Evolutionary conservation across 495 filamentous ascomycete genomes (phyloP).

Genomic region (Achaetomiella virescens): DNA sequence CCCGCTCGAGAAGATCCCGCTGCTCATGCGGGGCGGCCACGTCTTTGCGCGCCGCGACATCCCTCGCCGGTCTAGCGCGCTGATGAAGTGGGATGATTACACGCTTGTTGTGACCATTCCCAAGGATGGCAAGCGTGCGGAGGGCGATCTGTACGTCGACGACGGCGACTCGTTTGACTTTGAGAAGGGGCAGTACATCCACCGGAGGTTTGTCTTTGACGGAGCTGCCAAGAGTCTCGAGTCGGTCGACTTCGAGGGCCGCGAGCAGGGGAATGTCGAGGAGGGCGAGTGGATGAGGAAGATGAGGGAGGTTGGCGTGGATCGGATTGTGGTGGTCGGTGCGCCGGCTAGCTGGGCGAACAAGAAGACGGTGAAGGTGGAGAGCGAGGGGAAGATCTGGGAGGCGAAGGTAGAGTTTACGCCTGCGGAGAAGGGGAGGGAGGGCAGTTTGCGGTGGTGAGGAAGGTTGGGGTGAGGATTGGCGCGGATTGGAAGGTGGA

Average conservation of each 20-base stretch:
- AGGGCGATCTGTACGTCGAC: slow-evolving; percentile 82
- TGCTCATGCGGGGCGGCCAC: slow-evolving; percentile 88
- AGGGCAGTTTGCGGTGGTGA: slow-evolving; percentile 74
- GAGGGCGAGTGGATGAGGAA: slow-evolving; percentile 66
- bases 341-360: slow-evolving; percentile 59
- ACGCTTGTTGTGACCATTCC: slow-evolving; percentile 78
- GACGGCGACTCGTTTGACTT: slow-evolving; percentile 92
- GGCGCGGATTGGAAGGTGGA: slow-evolving; percentile 77
- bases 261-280: slow-evolving; percentile 51
- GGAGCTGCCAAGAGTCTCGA: slow-evolving; percentile 43
- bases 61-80: slow-evolving; percentile 71
- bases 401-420: slow-evolving; percentile 55
- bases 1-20: slow-evolving; percentile 75
- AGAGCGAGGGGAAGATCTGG: slow-evolving; percentile 59
- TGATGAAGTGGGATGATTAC: slow-evolving; percentile 94
- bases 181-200: slow-evolving; percentile 75
- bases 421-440: slow-evolving; percentile 53
- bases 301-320: slow-evolving; percentile 71
- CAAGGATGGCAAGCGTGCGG: slow-evolving; percentile 58
- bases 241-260: slow-evolving; percentile 45
- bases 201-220: slow-evolving; percentile 63
- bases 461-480: slow-evolving; percentile 69
- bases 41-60: slow-evolving; percentile 85
- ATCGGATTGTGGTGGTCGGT: slow-evolving; percentile 76
- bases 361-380: slow-evolving; percentile 61